Conservation (phyloP, 768 basidiomycete species). For the Panaeolus cyanescens region DNA sequence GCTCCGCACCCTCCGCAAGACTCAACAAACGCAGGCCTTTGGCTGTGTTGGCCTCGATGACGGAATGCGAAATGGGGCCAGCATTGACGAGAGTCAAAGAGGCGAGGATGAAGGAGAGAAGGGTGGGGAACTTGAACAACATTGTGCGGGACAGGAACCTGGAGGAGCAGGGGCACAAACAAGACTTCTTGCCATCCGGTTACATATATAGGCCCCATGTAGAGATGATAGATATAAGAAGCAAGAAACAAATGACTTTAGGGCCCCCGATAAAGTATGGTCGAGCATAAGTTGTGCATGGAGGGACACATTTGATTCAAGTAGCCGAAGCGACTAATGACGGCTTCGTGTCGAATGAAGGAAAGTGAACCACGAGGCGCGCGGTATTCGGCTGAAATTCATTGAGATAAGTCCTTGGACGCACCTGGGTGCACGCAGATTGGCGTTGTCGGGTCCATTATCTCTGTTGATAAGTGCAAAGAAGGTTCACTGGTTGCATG, state of each 20-base stretch:
- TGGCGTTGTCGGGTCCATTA: background rate
- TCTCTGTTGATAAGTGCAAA: background rate
- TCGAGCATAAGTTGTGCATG: background rate
- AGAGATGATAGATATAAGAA: background rate
- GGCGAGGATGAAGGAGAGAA: slow-evolving; percentile 19
- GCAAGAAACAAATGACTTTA: background rate
- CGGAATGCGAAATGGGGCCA: slow-evolving; percentile 30
- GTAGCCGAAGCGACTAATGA: background rate
- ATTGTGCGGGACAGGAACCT: no score
- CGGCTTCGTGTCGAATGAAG: background rate
- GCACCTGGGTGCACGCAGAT: background rate
- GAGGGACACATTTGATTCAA: background rate
- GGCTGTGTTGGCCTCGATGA: slow-evolving; percentile 33
- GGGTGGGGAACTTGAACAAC: slow-evolving; percentile 9
- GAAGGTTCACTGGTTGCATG: background rate
- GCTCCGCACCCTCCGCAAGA: slow-evolving; percentile 34
- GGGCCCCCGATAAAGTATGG: background rate
- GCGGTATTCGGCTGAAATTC: background rate
- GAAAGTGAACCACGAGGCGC: background rate
- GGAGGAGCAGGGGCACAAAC: background rate
- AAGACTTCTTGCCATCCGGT: background rate
- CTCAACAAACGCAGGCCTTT: slow-evolving; percentile 38
- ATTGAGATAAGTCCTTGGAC: background rate
- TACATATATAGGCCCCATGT: background rate
- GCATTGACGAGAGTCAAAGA: slow-evolving; percentile 27